Base-by-base conservation (phyloP, 495 filamentous ascomycete genomes). In the Lasiosphaeria ovina region DNA sequence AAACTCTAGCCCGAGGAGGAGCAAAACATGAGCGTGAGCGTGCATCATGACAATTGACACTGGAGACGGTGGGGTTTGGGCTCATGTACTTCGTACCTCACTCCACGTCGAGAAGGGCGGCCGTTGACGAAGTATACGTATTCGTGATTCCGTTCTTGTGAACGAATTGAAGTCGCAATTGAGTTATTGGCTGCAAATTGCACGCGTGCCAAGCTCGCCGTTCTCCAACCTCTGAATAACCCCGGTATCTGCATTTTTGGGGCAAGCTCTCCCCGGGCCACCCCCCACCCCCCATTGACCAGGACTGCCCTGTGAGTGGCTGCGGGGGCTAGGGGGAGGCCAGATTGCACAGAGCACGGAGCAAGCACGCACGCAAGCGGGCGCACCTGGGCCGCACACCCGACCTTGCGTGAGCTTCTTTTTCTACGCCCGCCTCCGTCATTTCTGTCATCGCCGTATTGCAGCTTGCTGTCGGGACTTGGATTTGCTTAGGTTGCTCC, bases 71-170 rank as follows among this genome's bases (percentile, higher is more conserved):
- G 24, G 24, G 24, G 24, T 24, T 2, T 24, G 24, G 24, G 1
- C 24, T 24, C 24, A 24, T 24, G 2, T 24, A 24, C 24, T 24
- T 24, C 24, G 24, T 24, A 24, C 24, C 24, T 24, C 24, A 24
- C 24, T 24, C 24, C 2, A 24, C 24, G 24, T 24, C 0, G 24
- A 24, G 24, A 2, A 24, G 24, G 24, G 24, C 24, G 0, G 24
- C 2, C 24, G 24, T 24, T 42, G 1, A 14, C 38, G 14, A 42
- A 42, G 38, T 42, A 42, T 42, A 42, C 8, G 38, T 14, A 42
- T 24, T 24, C 24, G 24, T 24, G 24, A 24, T 24, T 24, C 24
- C 24, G 24, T 24, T 24, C 24, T 24, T 24, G 82, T 87, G 12
- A 9, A 45, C 2, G 10, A 45, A 10, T 45, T 45, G 40, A 45